phyloP scores from a whole-genome alignment of 805 yeast species.

The Blastobotrys americana region DNA sequence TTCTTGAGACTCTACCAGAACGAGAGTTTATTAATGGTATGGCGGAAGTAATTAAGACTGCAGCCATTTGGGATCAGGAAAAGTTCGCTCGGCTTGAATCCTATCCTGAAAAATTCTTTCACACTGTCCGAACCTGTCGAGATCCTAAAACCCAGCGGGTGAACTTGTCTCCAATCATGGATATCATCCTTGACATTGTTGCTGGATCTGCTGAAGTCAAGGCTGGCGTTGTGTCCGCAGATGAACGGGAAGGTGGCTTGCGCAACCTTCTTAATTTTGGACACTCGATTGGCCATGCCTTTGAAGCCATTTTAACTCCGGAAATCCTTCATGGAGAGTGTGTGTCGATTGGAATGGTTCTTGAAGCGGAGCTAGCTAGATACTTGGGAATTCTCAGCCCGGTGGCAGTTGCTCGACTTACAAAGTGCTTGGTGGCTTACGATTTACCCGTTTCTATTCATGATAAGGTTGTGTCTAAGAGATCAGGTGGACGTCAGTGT shows the following conservation, averaged over 20 bases:
- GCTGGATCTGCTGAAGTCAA: constrained; percentile 81
- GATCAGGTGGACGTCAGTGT: constrained; percentile 62
- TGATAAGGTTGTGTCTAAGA: constrained; percentile 62
- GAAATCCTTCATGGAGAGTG: constrained; percentile 97
- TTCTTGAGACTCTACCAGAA: constrained; percentile 80
- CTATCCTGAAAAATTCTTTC: constrained; percentile 61
- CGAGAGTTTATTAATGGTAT: constrained; percentile 96
- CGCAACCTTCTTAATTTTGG: constrained; percentile 92
- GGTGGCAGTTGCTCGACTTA: constrained; percentile 84
- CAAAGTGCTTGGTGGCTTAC: constrained; percentile 77
- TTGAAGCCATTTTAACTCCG: constrained; percentile 95
- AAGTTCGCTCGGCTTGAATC: constrained; percentile 82
- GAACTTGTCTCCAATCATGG: constrained; percentile 60
- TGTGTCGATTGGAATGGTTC: constrained; percentile 93
- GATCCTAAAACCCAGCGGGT: constrained; percentile 40
- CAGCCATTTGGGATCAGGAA: constrained; percentile 91
- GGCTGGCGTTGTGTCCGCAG: constrained; percentile 87
- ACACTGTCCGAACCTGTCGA: constrained; percentile 52
- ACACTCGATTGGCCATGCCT: constrained; percentile 96
- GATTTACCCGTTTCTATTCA: constrained; percentile 74
- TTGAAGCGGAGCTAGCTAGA: constrained; percentile 93
- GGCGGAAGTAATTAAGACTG: constrained; percentile 97
- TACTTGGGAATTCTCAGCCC: constrained; percentile 84
- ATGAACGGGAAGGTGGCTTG: constrained; percentile 92
- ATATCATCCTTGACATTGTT: constrained; percentile 71